Base-by-base conservation (phyloP, 2,329 filamentous ascomycete genomes). In the Epichloe hybrida region DNA sequence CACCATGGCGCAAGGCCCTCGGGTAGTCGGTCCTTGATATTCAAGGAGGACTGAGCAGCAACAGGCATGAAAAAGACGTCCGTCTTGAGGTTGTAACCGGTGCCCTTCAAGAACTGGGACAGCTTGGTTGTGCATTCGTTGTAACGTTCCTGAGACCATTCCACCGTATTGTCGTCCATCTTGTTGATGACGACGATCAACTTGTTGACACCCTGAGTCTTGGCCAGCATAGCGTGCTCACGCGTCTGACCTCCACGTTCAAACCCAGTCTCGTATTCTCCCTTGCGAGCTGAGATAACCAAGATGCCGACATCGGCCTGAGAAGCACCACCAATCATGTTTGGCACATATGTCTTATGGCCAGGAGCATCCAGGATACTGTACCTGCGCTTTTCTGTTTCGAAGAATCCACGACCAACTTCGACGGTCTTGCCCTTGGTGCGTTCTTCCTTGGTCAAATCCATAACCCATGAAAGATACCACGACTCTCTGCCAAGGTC, bases 181-280 rank as follows among this genome's bases (percentile, higher is more conserved):
- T 98, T 98, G 80, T 98, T 98, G 66, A 96, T 90, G 49, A 79
- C 93, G 34, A 98, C 84, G 44, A 97, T 76, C 51, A 98, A 78
- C 72, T 96, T 96, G 77, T 95, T 95, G 53, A 98, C 93, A 70
- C 93, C 93, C 66, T 95, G 91, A 1, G 94, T 98, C 73, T 97
- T 95, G 59, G 94, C 94, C 64, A 98, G 77, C 75, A 98, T 88
- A 51, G 94, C 93, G 70, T 97, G 91, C 78, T 98, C 93, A 65
- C 93, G 81, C 50, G 93, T 98, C 69, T 98, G 93, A 38, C 93
- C 91, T 56, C 93, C 93, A 74, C 88, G 65, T 75, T 98, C 93
- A 66, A 98, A 98, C 47, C 93, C 93, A 36, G 93, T 97, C 72
- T 98, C 93, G 69, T 97, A 98, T 72, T 98, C 93, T 64, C 93